Base-by-base conservation (phyloP, 139 green algal genomes). In the Marvania coccoides region DNA sequence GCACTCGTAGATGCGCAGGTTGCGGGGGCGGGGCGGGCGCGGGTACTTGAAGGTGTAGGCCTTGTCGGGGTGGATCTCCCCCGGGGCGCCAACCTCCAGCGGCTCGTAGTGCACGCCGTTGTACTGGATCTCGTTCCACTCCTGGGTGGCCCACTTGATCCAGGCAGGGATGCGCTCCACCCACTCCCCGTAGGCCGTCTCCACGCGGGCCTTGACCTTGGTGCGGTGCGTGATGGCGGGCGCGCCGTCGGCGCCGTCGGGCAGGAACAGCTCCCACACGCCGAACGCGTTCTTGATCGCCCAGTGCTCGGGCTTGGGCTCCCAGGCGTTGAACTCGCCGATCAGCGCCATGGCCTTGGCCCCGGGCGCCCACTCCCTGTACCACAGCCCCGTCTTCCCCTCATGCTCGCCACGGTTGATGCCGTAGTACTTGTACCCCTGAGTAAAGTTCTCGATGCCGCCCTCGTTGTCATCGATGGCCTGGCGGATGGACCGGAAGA, bases 1-100 rank as follows among this genome's bases (percentile, higher is more conserved):
- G 75, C 87, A 94, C 84, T 99, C 94, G 72, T 99, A 99, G 77
- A 99, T 98, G 68, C 93, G 83, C 71, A 99, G 80, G 4, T 81
- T 61, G 23, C 77, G 67, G 0, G 94, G 94, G 55, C 75, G 78
- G 10, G 68, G 46, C 29, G 94, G 93, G 10, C 91, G 80, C 13
- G 90, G 83, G 79, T 96, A 94, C 80, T 94, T 95, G 80, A 97
- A 98, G 8, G 78, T 82, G 81, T 99, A 97, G 38, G 61, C 61
- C 63, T 88, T 90, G 65, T 88, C 72, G 12, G 56, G 28, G 19
- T 82, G 42, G 1, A 89, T 39, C 62, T 81, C 80, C 9, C 83
- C 85, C 0, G 86, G 85, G 39, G 45, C 30, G 66, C 61, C 56
- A 45, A 35, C 31, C 63, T 83, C 72, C 1, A 66, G 67, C 3